phyloP scores from a whole-genome alignment of 2,329 filamentous ascomycete genomes.

The Lachnellula willkommii region DNA sequence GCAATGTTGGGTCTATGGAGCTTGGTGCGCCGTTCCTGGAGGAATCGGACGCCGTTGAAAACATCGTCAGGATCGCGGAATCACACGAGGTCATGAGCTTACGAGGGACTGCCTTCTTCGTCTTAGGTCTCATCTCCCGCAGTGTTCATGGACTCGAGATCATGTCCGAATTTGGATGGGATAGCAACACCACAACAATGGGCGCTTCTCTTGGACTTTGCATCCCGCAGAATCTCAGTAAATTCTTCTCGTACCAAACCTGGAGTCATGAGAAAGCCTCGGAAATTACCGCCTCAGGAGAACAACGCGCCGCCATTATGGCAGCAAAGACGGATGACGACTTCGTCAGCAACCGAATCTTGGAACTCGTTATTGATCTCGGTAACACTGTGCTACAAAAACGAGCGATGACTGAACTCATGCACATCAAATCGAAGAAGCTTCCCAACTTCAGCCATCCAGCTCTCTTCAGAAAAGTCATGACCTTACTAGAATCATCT shows the following conservation, averaged over 20 bases:
- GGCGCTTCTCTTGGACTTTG: constrained; percentile 84
- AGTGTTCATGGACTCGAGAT: constrained; percentile 92
- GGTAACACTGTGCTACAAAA: constrained; percentile 92
- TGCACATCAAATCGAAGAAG: constrained; percentile 71
- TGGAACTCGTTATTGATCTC: constrained; percentile 80
- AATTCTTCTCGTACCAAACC: constrained; percentile 66
- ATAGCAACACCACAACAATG: constrained; percentile 77
- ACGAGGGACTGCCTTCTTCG: constrained; percentile 93
- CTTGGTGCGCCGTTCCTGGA: constrained; percentile 92
- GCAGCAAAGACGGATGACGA: constrained; percentile 51
- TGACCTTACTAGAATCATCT: constrained; percentile 80
- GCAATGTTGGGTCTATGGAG: constrained; percentile 98
- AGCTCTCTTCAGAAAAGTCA: constrained; percentile 75
- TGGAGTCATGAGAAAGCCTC: constrained; percentile 42
- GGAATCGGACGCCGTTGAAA: constrained; percentile 78
- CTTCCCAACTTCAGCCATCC: constrained; percentile 70
- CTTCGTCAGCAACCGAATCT: constrained; percentile 63
- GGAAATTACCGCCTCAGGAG: constrained; percentile 35
- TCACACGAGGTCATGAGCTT: constrained; percentile 84
- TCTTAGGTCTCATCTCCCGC: constrained; percentile 84
- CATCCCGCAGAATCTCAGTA: constrained; percentile 71
- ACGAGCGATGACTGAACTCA: constrained; percentile 75
- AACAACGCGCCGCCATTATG: constrained; percentile 41
- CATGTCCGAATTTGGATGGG: constrained; percentile 84
- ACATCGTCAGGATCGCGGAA: constrained; percentile 85